Conservation (phyloP, 2,329 filamentous ascomycete species). For the Colletotrichum sp. region DNA sequence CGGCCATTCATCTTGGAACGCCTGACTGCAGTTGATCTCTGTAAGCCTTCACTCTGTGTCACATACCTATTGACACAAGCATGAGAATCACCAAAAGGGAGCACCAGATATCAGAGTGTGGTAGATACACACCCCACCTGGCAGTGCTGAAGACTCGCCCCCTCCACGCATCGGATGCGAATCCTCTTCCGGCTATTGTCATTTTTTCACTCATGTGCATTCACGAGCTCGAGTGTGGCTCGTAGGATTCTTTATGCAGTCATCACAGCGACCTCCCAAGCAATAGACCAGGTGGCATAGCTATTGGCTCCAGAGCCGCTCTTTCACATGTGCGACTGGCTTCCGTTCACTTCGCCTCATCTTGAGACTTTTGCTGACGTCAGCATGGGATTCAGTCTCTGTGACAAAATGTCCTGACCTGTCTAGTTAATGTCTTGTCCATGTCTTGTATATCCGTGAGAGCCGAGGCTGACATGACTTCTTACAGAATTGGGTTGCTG, state of each 20-base stretch:
- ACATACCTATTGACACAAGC: not conserved
- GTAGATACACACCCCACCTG: not conserved
- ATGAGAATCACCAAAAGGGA: not conserved
- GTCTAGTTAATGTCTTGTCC: too few species aligned
- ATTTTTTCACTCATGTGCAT: not conserved
- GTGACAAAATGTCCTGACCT: not conserved
- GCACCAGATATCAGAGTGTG: not conserved
- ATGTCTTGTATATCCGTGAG: not conserved
- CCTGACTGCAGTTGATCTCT: not conserved
- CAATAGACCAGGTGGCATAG: not conserved
- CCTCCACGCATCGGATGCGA: not conserved
- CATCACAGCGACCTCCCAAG: not conserved
- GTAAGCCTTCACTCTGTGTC: not conserved
- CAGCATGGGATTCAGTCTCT: not conserved
- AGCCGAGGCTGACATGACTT: not conserved
- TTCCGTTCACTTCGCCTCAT: not conserved
- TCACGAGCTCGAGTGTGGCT: not conserved
- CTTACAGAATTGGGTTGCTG: not conserved
- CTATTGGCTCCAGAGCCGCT: not conserved
- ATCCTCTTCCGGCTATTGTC: not conserved
- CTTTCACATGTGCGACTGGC: not conserved
- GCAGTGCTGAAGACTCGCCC: not conserved
- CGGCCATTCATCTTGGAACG: not conserved
- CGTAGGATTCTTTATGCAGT: not conserved
- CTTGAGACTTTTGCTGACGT: not conserved